A percentile compares a stretch with the other conserved stretches of the same genome.
Conservation (phyloP, 2,329 filamentous ascomycete species). For the Eurotiales sp. region DNA sequence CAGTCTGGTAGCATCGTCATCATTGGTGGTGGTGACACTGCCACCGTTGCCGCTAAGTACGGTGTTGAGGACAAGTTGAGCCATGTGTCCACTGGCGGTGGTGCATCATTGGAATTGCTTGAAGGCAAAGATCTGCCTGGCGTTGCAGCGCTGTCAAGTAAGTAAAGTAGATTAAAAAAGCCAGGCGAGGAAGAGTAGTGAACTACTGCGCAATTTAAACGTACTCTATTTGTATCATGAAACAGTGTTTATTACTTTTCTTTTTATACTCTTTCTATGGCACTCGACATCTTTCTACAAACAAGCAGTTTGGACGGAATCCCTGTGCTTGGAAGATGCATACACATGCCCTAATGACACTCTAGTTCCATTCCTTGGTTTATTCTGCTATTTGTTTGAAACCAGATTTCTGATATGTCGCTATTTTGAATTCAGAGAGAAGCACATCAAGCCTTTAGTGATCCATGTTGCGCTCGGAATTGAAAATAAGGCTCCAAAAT, state of each 20-base stretch:
- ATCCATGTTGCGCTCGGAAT: neutral
- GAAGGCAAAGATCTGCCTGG: constrained; percentile 98
- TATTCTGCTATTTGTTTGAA: constrained; percentile 13
- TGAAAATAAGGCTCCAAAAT: too few species aligned
- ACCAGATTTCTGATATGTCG: constrained; percentile 17
- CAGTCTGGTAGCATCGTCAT: constrained; percentile 91
- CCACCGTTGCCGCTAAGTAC: constrained; percentile 97
- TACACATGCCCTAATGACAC: neutral
- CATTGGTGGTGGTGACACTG: constrained; percentile 96
- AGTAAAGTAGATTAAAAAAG: constrained; percentile 40
- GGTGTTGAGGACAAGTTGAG: constrained; percentile 93
- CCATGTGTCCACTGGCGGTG: constrained; percentile 95
- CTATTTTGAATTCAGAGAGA: constrained; percentile 7
- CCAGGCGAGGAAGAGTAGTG: neutral
- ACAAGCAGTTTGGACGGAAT: too few species aligned
- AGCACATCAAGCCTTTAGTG: constrained; percentile 10
- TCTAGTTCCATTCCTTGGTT: constrained; percentile 16
- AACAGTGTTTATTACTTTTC: constrained; percentile 10
- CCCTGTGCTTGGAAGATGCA: neutral
- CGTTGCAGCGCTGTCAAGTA: constrained; percentile 82
- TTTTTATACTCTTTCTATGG: constrained; percentile 1
- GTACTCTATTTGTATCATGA: constrained; percentile 12
- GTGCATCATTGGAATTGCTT: constrained; percentile 89
- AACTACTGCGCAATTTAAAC: constrained; percentile 7
- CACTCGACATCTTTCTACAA: too few species aligned